Conservation (phyloP, 2,329 filamentous ascomycete species). For the Dendryphion nanum region DNA sequence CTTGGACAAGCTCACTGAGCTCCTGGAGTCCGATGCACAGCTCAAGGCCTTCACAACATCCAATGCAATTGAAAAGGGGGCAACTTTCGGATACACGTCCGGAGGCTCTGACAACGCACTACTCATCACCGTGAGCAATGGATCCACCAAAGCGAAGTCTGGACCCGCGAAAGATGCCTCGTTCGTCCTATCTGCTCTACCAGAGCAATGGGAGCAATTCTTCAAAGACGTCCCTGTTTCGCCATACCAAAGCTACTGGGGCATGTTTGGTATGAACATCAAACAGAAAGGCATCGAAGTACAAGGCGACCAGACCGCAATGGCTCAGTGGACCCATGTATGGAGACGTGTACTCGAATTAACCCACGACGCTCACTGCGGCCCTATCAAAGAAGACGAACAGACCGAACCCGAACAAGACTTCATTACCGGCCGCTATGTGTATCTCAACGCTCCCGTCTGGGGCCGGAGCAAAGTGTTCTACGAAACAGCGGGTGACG, state of each 20-base stretch:
- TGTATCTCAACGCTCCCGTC: constrained; percentile 46
- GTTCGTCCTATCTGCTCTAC: constrained; percentile 43
- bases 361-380: constrained; percentile 48
- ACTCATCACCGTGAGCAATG: constrained; percentile 33
- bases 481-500: constrained; percentile 49
- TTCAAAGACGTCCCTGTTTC: constrained; percentile 44
- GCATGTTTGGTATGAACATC: constrained; percentile 49
- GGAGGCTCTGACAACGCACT: constrained; percentile 32
- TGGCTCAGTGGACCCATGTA: constrained; percentile 47
- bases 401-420: constrained; percentile 41
- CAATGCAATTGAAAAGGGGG: constrained; percentile 30
- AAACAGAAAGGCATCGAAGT: constrained; percentile 51
- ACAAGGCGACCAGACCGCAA: constrained; percentile 46
- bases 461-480: constrained; percentile 53
- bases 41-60: constrained; percentile 37
- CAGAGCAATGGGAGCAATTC: constrained; percentile 48
- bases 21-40: constrained; percentile 33
- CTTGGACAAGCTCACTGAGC: constrained; percentile 29
- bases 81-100: constrained; percentile 37
- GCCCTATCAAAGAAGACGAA: constrained; percentile 42
- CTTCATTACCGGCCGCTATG: constrained; percentile 48
- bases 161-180: constrained; percentile 32
- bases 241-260: constrained; percentile 49
- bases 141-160: constrained; percentile 23
- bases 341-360: constrained; percentile 51